A percentile compares a stretch with the other conserved stretches of the same genome.
These are phyloP conservation scores for Alternaria hordeiaustralica DNA, from an alignment of 2,329 filamentous ascomycete genomes.

Conservation along the genomic window DNA sequence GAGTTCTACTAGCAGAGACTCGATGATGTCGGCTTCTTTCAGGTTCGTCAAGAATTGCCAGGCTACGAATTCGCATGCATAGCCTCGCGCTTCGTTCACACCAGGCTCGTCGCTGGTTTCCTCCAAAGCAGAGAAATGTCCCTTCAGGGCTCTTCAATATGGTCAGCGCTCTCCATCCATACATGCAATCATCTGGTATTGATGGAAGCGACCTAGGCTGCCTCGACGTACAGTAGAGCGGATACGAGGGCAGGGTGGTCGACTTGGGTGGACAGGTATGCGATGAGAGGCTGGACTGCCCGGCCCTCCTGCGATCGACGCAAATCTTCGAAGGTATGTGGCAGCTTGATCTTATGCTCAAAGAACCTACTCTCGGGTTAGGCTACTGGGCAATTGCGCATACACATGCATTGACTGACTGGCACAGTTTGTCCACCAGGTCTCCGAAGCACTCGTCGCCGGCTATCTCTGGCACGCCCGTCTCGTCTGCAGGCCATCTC, in stretches of 20 bases:
- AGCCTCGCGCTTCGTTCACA: slow-evolving; percentile 71
- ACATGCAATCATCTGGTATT: not conserved
- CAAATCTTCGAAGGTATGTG: slow-evolving; percentile 76
- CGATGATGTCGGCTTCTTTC: slow-evolving; percentile 74
- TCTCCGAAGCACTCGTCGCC: slow-evolving; percentile 67
- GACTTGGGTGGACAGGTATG: slow-evolving; percentile 67
- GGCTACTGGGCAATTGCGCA: slow-evolving; percentile 6
- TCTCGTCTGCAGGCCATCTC: slow-evolving; percentile 34
- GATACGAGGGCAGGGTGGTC: slow-evolving; percentile 75
- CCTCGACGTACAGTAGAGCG: slow-evolving; percentile 69
- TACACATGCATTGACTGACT: slow-evolving; percentile 24
- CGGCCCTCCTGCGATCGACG: slow-evolving; percentile 68
- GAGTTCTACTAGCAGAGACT: slow-evolving; percentile 76
- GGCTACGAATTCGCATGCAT: slow-evolving; percentile 80
- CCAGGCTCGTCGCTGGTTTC: slow-evolving; percentile 64
- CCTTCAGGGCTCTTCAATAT: slow-evolving; percentile 69
- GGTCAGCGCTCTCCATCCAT: slow-evolving; percentile 17
- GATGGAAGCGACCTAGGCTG: not conserved
- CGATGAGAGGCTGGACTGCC: slow-evolving; percentile 66
- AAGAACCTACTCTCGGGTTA: slow-evolving; percentile 44
- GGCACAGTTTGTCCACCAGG: slow-evolving; percentile 71
- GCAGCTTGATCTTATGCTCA: slow-evolving; percentile 66
- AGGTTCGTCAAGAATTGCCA: slow-evolving; percentile 77
- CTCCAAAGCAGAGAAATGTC: slow-evolving; percentile 72
- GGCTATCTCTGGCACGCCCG: slow-evolving; percentile 63